Evolutionary conservation across 2,329 filamentous ascomycete species (phyloP), one percentile per base, ranked within the genome.

Genomic region (Sporothrix pallida): DNA sequence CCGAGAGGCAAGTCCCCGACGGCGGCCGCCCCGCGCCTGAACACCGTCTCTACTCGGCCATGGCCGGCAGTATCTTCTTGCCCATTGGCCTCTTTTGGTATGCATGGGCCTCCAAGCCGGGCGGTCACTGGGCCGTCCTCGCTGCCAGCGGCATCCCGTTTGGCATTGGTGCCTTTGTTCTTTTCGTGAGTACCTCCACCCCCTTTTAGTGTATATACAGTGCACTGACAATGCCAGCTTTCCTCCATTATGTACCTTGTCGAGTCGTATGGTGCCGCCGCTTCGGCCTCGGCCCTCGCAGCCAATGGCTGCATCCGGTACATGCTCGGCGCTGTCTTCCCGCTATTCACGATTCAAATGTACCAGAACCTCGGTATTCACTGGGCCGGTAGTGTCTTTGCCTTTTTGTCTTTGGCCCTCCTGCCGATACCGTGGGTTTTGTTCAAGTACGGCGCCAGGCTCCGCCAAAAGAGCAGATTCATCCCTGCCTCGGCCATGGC

Each of bases 381-480:
- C 58, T 72, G 70, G 70, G 70, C 70, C 58, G 70, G 70, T n/a
- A 72, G 70, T n/a, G 17, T 72, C 26, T 72, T 72, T 56, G 70
- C 70, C 20, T 72, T 72, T 56, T n/a, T 72, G 46, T 72, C 70
- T 9, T 20, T 72, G 12, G 70, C 23, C 3, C 60, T 72, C 9
- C 70, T 72, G 3, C 70, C 70, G n/a, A 72, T 72, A 12, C 70
- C 70, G 12, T 72, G 70, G 70, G 10, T 72, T 1, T 26, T 72
- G 0, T 72, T 72, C 46, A 26, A 67, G 31, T 67, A 42, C 46
- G 70, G 70, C 46, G 46, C 44, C 48, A 31, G 56, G 31, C 70
- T 72, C 3, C 70, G 70, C 44, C n/a, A 62, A 26, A 52, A 50
- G 7, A 72, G 70, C 13, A 60, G 58, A 13, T 67, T 65, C 26